Conservation (phyloP, 768 basidiomycete genomes). For the Pholiota conissans region DNA sequence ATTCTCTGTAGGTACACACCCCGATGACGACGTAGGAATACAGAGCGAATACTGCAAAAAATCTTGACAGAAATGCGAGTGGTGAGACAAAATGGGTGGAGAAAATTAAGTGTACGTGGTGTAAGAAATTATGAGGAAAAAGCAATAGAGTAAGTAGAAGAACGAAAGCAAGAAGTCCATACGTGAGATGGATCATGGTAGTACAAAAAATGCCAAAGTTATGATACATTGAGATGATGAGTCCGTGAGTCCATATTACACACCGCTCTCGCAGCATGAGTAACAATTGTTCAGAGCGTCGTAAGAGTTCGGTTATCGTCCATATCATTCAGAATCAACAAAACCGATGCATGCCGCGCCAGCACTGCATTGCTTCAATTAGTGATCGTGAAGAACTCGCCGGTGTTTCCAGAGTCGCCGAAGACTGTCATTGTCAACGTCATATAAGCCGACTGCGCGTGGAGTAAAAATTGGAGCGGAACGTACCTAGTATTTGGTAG, state of each 20-base stretch:
- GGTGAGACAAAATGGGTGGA: too few relatives aligned
- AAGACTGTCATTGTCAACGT: slow-evolving; percentile 37
- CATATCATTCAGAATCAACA: background rate
- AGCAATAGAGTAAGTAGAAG: background rate
- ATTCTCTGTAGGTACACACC: too few relatives aligned
- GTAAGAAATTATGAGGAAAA: background rate
- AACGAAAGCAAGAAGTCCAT: background rate
- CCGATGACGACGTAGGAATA: background rate
- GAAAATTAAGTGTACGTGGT: background rate
- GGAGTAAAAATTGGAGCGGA: background rate
- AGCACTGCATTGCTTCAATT: slow-evolving; percentile 20
- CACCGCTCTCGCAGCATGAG: too few relatives aligned
- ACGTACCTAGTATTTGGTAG: slow-evolving; percentile 35
- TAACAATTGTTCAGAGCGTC: background rate
- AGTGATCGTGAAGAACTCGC: slow-evolving; percentile 44
- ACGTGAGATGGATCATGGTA: background rate
- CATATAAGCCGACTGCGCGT: background rate
- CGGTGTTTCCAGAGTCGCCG: slow-evolving; percentile 55
- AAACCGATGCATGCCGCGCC: background rate
- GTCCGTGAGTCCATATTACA: background rate
- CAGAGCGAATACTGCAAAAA: background rate
- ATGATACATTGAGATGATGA: background rate
- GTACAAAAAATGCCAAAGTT: background rate
- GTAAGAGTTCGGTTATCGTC: background rate
- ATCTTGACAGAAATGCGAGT: too few relatives aligned